Evolutionary conservation across 2,329 filamentous ascomycete genomes (phyloP), one percentile per base, ranked within the genome.

Genomic region (Cladosporium velox): DNA sequence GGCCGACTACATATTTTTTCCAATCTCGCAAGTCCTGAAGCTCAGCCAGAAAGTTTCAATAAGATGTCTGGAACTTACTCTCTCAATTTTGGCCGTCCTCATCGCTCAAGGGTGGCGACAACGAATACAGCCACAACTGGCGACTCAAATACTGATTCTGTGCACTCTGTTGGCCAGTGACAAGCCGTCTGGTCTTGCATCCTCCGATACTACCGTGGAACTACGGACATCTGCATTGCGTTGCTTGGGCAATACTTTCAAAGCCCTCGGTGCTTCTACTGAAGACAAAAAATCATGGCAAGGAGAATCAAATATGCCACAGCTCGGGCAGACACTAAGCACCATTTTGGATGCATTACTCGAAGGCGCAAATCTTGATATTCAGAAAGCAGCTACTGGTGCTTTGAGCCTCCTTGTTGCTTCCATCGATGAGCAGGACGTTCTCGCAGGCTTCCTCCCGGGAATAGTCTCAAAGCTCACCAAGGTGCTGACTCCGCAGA

Each of bases 1-100:
- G 21, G 92, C 93, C 15, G 93, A 97, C 80, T 99, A 98, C 82
- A 86, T 91, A 74, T 98, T 98, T 82, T 97, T 97, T 69, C 95
- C 95, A 0, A 82, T 99, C 0, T 93, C 92, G 0, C 90, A 95
- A 71, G 87, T 98, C 47, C 89, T 99, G 72, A 89, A 92, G 66
- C 86, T 88, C 68, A 90, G 91, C 70, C 87, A 90, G 68, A 83
- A 85, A 58, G 87, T 93, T 64, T 88, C 93, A 0, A 85, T 91
- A 57, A 85, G 86, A 41, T 82, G 91, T 49, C 80, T 95, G 8
- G 95, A 99, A 76, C 79, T 91, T 52, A 89, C 90, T 34, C 83
- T 97, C 55, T 87, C 88, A 75, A 94, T 91, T 71, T 81, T 97
- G 38, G 84, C 86, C 12, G 80, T 92, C 18, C 83, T 99, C 32